Percentiles rank a stretch among this genome's conserved stretches.
These are phyloP conservation scores for Penicillium nordicum DNA, from an alignment of 2,329 filamentous ascomycete species.

Conservation along the genomic window DNA sequence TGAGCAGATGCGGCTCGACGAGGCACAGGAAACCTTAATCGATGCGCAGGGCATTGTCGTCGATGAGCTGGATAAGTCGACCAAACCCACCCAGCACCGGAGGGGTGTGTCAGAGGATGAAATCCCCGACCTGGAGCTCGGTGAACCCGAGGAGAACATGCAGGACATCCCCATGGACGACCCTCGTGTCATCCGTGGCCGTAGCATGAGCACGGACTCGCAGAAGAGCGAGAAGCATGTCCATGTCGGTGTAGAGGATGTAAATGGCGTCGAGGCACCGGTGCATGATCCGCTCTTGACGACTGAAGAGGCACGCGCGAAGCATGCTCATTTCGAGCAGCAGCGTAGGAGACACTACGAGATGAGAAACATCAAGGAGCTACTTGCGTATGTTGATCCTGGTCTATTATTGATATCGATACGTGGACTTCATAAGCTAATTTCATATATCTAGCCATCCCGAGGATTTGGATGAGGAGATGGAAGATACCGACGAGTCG, in stretches of 20 bases:
- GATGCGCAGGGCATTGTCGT: conserved; percentile 69
- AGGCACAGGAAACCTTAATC: conserved; percentile 43
- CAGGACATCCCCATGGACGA: conserved; percentile 38
- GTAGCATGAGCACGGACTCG: conserved; percentile 41
- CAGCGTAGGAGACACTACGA: conserved; percentile 96
- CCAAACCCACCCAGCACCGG: conserved; percentile 36
- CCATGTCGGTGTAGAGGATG: conserved; percentile 60
- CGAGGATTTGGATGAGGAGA: conserved; percentile 58
- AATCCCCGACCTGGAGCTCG: conserved; percentile 87
- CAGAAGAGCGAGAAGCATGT: conserved; percentile 67
- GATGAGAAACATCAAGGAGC: conserved; percentile 88
- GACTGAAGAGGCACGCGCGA: conserved; percentile 74
- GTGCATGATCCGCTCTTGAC: conserved; percentile 51
- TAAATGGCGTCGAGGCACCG: conserved; percentile 35
- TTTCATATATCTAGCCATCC: conserved; percentile 50
- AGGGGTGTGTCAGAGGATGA: conserved; percentile 61
- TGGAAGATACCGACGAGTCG: conserved; percentile 47
- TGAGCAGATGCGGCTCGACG: conserved; percentile 53
- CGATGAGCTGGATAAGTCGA: conserved; percentile 59
- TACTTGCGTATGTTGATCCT: conserved; percentile 64
- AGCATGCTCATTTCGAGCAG: conserved; percentile 88
- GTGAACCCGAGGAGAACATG: conserved; percentile 79
- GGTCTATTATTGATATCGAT: background rate
- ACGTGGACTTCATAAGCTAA: conserved; percentile 8
- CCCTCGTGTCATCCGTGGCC: conserved; percentile 44